A percentile compares a stretch with the other conserved stretches of the same genome.
These are phyloP conservation scores for Candida tallmaniae DNA, from an alignment of 805 yeast species.

Conservation along the genomic window DNA sequence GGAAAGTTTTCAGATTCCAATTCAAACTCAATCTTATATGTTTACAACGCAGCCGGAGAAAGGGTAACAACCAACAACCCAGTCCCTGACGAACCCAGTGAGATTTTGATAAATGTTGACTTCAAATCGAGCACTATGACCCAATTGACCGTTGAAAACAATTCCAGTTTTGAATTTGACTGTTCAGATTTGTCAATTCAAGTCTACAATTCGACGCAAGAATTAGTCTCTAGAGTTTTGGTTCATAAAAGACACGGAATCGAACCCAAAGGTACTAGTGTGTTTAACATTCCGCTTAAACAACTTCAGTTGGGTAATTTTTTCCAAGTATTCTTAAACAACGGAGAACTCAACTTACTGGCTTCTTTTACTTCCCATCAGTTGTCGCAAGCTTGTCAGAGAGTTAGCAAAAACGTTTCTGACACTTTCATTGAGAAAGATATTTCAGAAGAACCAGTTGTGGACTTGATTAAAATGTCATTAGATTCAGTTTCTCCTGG, in stretches of 20 bases:
- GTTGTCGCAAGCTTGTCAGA: too few relatives aligned
- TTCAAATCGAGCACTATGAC: constrained; percentile 30
- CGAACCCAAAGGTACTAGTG: constrained; percentile 24
- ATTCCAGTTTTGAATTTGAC: constrained; percentile 20
- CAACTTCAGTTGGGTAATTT: constrained; percentile 31
- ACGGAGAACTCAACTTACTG: constrained; percentile 12
- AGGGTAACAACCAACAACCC: not conserved
- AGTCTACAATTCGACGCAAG: constrained; percentile 26
- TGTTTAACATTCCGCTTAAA: constrained; percentile 29
- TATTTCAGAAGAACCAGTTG: too few relatives aligned
- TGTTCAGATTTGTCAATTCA: constrained; percentile 27
- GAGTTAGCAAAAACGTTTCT: too few relatives aligned
- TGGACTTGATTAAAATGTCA: too few relatives aligned
- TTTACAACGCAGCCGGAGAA: not conserved
- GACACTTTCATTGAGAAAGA: too few relatives aligned
- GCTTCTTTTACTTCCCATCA: too few relatives aligned
- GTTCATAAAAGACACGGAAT: constrained; percentile 30
- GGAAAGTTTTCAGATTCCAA: constrained; percentile 7
- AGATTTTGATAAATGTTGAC: constrained; percentile 16
- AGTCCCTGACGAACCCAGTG: not conserved
- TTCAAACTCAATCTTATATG: constrained; percentile 5
- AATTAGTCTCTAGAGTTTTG: constrained; percentile 20
- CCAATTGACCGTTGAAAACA: constrained; percentile 28
- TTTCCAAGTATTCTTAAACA: constrained; percentile 24
- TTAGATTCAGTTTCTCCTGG: too few relatives aligned